Conservation (phyloP, 2,329 filamentous ascomycete species). For the Myriosclerotinia curreyana region DNA sequence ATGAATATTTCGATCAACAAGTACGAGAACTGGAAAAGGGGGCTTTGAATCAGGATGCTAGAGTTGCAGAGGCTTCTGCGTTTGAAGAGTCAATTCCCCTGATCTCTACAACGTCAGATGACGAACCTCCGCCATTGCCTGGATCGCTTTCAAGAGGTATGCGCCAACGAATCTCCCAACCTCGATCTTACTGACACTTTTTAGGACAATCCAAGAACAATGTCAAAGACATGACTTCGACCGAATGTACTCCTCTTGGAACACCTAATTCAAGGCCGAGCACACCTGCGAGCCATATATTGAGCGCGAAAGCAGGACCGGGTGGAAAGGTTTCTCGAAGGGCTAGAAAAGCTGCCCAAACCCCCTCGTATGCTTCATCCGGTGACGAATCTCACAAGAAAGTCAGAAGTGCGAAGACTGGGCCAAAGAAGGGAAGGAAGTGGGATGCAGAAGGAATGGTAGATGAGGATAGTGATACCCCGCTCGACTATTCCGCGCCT, state of each 20-base stretch:
- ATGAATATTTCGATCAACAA: slow-evolving; percentile 93
- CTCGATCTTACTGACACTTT: slow-evolving; percentile 3
- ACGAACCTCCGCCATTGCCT: slow-evolving; percentile 51
- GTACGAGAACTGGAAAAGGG: slow-evolving; percentile 73
- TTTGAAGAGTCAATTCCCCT: slow-evolving; percentile 31
- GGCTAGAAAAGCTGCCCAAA: slow-evolving; percentile 67
- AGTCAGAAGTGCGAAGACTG: slow-evolving; percentile 53
- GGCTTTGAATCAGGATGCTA: slow-evolving; percentile 39
- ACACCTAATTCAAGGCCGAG: slow-evolving; percentile 78
- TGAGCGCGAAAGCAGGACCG: slow-evolving; percentile 72
- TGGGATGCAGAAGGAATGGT: slow-evolving; percentile 90
- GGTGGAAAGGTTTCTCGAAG: slow-evolving; percentile 76
- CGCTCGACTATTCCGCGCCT: slow-evolving; percentile 83
- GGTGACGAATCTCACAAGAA: slow-evolving; percentile 73
- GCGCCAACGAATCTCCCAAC: neutral
- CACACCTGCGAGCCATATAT: slow-evolving; percentile 67
- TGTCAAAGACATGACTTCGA: slow-evolving; percentile 36
- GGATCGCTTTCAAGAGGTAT: slow-evolving; percentile 37
- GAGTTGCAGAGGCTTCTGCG: slow-evolving; percentile 32
- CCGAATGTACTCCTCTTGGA: slow-evolving; percentile 64
- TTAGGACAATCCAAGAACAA: slow-evolving; percentile 35
- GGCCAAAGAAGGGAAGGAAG: slow-evolving; percentile 78
- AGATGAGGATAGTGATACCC: slow-evolving; percentile 71
- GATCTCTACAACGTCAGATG: slow-evolving; percentile 34
- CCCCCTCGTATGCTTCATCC: slow-evolving; percentile 63